Conservation (phyloP, 2,329 filamentous ascomycete genomes). For the Zymoseptoria crescenta region DNA sequence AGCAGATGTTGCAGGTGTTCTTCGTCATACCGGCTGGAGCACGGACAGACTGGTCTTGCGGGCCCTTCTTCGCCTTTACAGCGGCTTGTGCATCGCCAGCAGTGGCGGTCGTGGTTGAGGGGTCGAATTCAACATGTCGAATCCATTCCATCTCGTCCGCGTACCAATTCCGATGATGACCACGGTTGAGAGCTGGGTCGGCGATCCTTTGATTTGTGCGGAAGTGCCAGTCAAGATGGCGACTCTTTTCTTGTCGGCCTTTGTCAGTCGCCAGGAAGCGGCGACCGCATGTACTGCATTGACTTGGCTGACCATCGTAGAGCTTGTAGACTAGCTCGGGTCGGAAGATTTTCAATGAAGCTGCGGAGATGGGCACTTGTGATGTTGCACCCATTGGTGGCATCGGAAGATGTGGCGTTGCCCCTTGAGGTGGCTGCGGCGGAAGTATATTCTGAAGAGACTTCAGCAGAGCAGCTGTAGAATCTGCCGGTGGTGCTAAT, state of each 20-base stretch:
- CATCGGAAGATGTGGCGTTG: neutral
- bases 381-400: neutral
- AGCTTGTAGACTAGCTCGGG: slow-evolving; percentile 65
- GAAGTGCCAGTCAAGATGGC: slow-evolving; percentile 98
- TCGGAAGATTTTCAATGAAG: slow-evolving; percentile 45
- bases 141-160: slow-evolving; percentile 92
- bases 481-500: slow-evolving; percentile 10
- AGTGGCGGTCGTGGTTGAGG: slow-evolving; percentile 42
- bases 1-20: slow-evolving; percentile 86
- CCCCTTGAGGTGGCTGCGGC: slow-evolving; percentile 13
- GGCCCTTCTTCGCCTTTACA: slow-evolving; percentile 45
- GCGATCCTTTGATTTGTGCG: slow-evolving; percentile 81
- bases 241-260: slow-evolving; percentile 76
- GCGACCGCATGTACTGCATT: slow-evolving; percentile 85
- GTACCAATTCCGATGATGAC: slow-evolving; percentile 90
- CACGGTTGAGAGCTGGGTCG: slow-evolving; percentile 69
- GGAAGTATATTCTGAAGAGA: slow-evolving; percentile 23
- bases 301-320: slow-evolving; percentile 74
- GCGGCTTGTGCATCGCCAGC: slow-evolving; percentile 33
- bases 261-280: slow-evolving; percentile 71
- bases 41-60: slow-evolving; percentile 64
- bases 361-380: slow-evolving; percentile 22
- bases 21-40: slow-evolving; percentile 69
- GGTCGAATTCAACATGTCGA: slow-evolving; percentile 70
- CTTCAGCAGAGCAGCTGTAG: slow-evolving; percentile 19